Evolutionary conservation across 306 rosid species (phyloP), one percentile per base, ranked within the genome.

Genomic region (Gynostemma pentaphyllum): DNA sequence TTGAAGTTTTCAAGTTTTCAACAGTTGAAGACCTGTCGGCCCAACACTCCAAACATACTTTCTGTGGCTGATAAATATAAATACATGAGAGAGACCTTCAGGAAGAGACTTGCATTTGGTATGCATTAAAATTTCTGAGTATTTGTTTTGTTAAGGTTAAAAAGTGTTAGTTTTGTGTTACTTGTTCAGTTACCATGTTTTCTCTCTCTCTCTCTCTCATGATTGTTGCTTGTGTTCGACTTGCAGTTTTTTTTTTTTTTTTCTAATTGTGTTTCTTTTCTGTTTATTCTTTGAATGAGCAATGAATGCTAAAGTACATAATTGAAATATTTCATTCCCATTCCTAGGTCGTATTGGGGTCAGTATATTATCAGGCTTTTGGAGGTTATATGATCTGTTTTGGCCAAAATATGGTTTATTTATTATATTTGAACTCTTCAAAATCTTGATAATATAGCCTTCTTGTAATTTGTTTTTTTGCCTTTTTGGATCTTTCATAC

Each of bases 71-170:
- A 88, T 71, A 92, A 92, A 77, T 92, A 92, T 70, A 71, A 79
- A 72, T 84, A 79, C 81, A 92, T 88, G 99, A 84, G 80, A 74
- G 84, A 86, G 72, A 88, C 99, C 39, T 86, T 86, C 70, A 84
- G 83, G 67, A 92, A 88, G 67, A 76, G 78, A 74, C 82, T 88
- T 39, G 94, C 99, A 9, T 92, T 88, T 81, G 99, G 99, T 92
- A 80, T 54, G 81, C 40, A 66, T 72, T 53, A 8, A 68, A 65
- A 23, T 65, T 14, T 26, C 21, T 5, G 9, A 34, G 9, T 34
- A 34, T 34, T 2, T n/a, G n/a, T n/a, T n/a, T n/a, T n/a, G n/a
- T 1, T 34, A 34, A 4, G 39, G 39, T 34, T 1, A 21, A 15
- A 45, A 32, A 32, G 19, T 45, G 2, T 10, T 32, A 16, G 11